Evolutionary conservation across 306 rosid genomes (phyloP), one percentile per base, ranked within the genome.

Genomic region (Parietaria judaica): DNA sequence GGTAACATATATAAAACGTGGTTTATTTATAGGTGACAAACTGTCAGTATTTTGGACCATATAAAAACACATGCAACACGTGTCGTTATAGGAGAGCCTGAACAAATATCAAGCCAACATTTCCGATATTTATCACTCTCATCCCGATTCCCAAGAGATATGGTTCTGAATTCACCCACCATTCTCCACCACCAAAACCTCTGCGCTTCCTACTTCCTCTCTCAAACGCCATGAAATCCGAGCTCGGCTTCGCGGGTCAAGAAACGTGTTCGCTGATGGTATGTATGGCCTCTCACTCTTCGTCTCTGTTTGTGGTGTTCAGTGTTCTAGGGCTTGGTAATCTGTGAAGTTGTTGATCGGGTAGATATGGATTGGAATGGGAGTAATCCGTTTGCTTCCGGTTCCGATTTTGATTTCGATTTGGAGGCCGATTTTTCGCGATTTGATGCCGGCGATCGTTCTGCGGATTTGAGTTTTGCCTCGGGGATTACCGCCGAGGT

Each of bases 281-380:
- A 44, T 36, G 51, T 60, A 44, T 36, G 36, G 35, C 7, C 8
- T 60, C 37, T 60, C 51, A n/a, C 43, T 36, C 14, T 15, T 34
- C 5, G 35, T 8, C 14, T 43, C 11, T 38, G 10, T 38, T 39
- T 16, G 10, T 38, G 8, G 39, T 7, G 13, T 14, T 8, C 7
- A 0, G 15, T 5, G 52, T 15, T 43, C 23, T 53, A 11, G 17
- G 41, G 14, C 12, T 37, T 60, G 52, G 11, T 5, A 6, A 1
- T 35, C 9, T 45, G 11, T 49, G 7, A 54, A 51, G 41, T 61
- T 41, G 49, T 36, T 45, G 51, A 15, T 16, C 52, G 16, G 13
- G 14, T 37, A 79, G 79, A 23, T 23, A 23, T 23, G 31, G 31
- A 23, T 23, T 23, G 31, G 88, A 80, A 79, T 72, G 66, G 66